phyloP scores from a whole-genome alignment of 345 rosid genomes.

The Aethionema arabicum region DNA sequence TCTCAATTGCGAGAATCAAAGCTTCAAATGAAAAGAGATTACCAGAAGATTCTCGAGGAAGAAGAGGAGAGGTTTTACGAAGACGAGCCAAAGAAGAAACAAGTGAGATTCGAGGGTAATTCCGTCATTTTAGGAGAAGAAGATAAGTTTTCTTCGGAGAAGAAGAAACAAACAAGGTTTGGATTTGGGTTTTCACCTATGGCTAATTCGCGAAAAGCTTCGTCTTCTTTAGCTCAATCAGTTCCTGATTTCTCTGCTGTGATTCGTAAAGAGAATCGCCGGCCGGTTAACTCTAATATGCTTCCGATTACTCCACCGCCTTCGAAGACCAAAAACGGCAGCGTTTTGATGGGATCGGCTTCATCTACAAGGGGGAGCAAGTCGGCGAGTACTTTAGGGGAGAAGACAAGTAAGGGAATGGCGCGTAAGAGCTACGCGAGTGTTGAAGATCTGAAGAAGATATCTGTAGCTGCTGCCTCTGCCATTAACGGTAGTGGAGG shows the following conservation, averaged over 20 bases:
- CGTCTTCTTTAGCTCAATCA: slow-evolving; percentile 74
- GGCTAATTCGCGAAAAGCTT: slow-evolving; percentile 20
- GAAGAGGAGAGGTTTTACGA: slow-evolving; percentile 13
- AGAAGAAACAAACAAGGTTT: slow-evolving; percentile 64
- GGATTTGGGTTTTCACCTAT: slow-evolving; percentile 45
- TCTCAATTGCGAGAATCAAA: slow-evolving; percentile 67
- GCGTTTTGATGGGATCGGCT: slow-evolving; percentile 39
- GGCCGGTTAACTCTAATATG: slow-evolving; percentile 39
- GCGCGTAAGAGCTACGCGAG: slow-evolving; percentile 63
- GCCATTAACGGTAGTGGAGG: slow-evolving; percentile 56
- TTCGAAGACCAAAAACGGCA: slow-evolving; percentile 35
- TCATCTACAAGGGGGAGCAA: slow-evolving; percentile 53
- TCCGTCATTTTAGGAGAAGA: slow-evolving; percentile 34
- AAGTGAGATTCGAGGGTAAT: slow-evolving; percentile 53
- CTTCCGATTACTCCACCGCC: slow-evolving; percentile 48
- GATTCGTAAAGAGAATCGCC: slow-evolving; percentile 79
- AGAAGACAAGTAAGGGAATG: slow-evolving; percentile 61
- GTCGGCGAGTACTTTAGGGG: slow-evolving; percentile 58
- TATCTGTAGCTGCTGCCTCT: slow-evolving; percentile 52
- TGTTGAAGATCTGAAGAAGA: slow-evolving; percentile 62
- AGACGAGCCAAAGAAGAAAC: slow-evolving; percentile 45
- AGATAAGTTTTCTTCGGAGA: slow-evolving; percentile 11
- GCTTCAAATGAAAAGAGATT: slow-evolving; percentile 51
- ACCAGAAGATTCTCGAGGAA: slow-evolving; percentile 27
- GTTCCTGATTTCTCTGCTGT: slow-evolving; percentile 82